Percentiles rank a stretch among this genome's conserved stretches.
Evolutionary conservation across 2,329 filamentous ascomycete genomes (phyloP).

Genomic region (Fusarium burgessii): DNA sequence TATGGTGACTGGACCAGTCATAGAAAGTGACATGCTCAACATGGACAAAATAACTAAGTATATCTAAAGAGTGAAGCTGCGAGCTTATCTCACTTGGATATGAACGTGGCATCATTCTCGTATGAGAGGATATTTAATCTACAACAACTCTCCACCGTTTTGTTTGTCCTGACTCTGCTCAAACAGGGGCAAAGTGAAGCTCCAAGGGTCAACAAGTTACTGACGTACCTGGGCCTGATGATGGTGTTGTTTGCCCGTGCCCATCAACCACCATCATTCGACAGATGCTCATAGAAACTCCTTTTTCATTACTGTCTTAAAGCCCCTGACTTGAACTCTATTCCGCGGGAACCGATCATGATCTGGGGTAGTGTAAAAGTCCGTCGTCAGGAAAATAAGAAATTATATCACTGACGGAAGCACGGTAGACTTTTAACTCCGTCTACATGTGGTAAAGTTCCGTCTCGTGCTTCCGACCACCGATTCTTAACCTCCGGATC

Average conservation of each 20-base stretch:
- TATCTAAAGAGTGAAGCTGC: background rate
- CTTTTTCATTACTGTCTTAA: conserved; percentile 1
- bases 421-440: conserved; percentile 17
- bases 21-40: background rate
- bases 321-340: background rate
- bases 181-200: background rate
- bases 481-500: conserved; percentile 4
- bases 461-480: conserved; percentile 17
- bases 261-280: conserved; percentile 31
- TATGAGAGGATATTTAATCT: conserved; percentile 13
- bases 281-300: conserved; percentile 4
- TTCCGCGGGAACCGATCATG: background rate
- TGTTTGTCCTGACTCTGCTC: conserved; percentile 1
- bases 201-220: background rate
- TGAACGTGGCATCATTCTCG: conserved; percentile 5
- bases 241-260: conserved; percentile 42
- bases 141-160: background rate
- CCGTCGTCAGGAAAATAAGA: background rate
- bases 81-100: conserved; percentile 7
- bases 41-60: conserved; percentile 9
- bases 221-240: conserved; percentile 25
- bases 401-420: conserved; percentile 4
- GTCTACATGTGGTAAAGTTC: background rate
- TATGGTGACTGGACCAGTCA: conserved; percentile 22
- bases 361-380: background rate